Conservation (phyloP, 2,329 filamentous ascomycete genomes). For the Diaporthe capsici region DNA sequence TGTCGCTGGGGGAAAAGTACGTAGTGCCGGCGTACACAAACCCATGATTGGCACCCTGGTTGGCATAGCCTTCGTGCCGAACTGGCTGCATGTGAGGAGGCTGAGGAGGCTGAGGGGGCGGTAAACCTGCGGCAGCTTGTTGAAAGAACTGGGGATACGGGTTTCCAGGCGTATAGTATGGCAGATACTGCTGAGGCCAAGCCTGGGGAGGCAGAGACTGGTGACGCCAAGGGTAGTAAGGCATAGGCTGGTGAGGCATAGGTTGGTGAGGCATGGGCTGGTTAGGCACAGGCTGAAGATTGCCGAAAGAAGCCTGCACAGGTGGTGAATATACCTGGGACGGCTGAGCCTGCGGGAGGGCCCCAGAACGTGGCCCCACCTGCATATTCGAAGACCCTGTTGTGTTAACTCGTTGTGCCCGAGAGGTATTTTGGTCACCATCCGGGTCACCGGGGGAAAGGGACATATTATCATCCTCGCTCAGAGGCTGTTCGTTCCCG, state of each 20-base stretch:
- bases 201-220: neutral
- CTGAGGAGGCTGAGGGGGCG: too few species aligned
- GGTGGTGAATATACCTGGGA: neutral
- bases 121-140: too few species aligned
- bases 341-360: too few species aligned
- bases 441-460: neutral
- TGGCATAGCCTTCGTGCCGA: too few species aligned
- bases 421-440: neutral
- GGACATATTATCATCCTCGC: slow-evolving; percentile 4
- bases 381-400: neutral
- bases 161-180: neutral
- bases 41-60: neutral
- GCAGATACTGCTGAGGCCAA: neutral
- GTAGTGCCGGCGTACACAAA: neutral
- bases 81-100: neutral
- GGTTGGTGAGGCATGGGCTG: neutral
- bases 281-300: neutral
- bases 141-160: neutral
- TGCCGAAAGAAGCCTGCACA: neutral
- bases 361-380: neutral
- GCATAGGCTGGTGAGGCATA: neutral
- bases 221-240: neutral
- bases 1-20: too few species aligned
- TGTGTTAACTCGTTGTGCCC: neutral
- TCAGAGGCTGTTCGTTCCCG: neutral